Evolutionary conservation across 1,284 basidiomycete species (phyloP).

Genomic region (Heterobasidion parviporum): DNA sequence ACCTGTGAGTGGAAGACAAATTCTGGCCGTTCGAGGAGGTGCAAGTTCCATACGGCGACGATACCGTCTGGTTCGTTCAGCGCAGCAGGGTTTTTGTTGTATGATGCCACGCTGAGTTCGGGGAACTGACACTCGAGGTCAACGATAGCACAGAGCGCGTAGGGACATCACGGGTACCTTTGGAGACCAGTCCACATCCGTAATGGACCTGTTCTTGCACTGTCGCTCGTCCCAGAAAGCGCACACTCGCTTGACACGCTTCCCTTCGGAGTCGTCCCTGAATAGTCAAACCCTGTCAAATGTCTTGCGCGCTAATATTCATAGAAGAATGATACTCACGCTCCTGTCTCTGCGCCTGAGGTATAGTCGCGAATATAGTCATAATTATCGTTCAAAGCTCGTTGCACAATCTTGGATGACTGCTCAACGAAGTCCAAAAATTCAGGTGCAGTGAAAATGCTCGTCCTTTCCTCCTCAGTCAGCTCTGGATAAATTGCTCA

Average conservation of each 20-base stretch:
- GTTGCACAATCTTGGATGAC: slow-evolving; percentile 91
- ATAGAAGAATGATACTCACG: slow-evolving; percentile 35
- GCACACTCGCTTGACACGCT: slow-evolving; percentile 81
- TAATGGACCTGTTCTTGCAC: slow-evolving; percentile 88
- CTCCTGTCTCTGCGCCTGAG: slow-evolving; percentile 68
- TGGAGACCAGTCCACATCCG: slow-evolving; percentile 95
- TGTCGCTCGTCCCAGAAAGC: slow-evolving; percentile 86
- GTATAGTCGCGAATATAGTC: slow-evolving; percentile 97
- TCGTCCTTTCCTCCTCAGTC: slow-evolving; percentile 74
- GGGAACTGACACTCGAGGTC: slow-evolving; percentile 62
- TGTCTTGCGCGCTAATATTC: too few relatives aligned
- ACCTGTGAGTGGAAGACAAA: slow-evolving; percentile 98
- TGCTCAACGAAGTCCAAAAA: slow-evolving; percentile 92
- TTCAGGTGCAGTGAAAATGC: slow-evolving; percentile 79
- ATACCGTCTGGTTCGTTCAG: slow-evolving; percentile 94
- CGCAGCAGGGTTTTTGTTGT: slow-evolving; percentile 91
- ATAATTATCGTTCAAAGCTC: slow-evolving; percentile 94
- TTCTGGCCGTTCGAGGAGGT: slow-evolving; percentile 90
- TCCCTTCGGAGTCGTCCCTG: slow-evolving; percentile 86
- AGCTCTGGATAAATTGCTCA: slow-evolving; percentile 45
- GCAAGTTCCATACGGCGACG: slow-evolving; percentile 96
- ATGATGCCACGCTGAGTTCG: slow-evolving; percentile 90
- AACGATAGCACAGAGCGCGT: not conserved
- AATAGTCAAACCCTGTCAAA: not conserved
- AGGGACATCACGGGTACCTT: slow-evolving; percentile 44